These are phyloP conservation scores for Apophysomyces ossiformis DNA, from an alignment of 371 early-diverging fungal genomes.

Conservation along the genomic window DNA sequence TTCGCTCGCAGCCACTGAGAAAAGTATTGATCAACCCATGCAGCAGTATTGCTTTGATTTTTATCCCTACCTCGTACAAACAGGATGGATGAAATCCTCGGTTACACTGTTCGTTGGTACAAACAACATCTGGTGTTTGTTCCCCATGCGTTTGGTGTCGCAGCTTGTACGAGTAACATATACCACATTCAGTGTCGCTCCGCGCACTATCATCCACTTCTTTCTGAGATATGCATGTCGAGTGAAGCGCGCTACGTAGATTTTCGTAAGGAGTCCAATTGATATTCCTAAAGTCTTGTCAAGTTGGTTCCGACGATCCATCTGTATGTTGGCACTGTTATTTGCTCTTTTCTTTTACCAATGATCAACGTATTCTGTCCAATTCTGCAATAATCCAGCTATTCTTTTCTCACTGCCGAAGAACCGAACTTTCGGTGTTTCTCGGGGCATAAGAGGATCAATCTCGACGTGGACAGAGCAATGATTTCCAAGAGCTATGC, in stretches of 20 bases:
- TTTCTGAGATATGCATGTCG: conserved; percentile 2
- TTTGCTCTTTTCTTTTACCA: conserved; percentile 1
- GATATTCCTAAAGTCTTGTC: conserved; percentile 7
- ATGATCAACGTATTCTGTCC: conserved; percentile 16
- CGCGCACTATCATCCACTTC: background rate
- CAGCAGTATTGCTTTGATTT: background rate
- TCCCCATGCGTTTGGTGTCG: conserved; percentile 10
- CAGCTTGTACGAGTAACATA: conserved; percentile 48
- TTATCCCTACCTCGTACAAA: conserved; percentile 35
- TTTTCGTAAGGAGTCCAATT: conserved; percentile 14
- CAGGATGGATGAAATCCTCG: conserved; percentile 48
- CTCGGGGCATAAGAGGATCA: conserved; percentile 26
- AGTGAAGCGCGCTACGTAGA: conserved; percentile 6
- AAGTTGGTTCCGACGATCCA: background rate
- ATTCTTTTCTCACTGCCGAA: conserved; percentile 46
- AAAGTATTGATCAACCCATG: background rate
- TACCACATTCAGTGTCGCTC: conserved; percentile 46
- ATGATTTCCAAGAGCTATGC: conserved; percentile 48
- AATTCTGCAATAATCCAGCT: conserved; percentile 25
- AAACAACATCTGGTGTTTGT: conserved; percentile 38
- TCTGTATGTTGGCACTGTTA: too few species aligned
- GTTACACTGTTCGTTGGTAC: conserved; percentile 36
- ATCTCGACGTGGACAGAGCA: conserved; percentile 48
- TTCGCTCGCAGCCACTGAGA: conserved; percentile 44
- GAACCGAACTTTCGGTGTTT: conserved; percentile 33